These are phyloP conservation scores for Dipteronia sinensis DNA, from an alignment of 345 rosid species.

Conservation along the genomic window DNA sequence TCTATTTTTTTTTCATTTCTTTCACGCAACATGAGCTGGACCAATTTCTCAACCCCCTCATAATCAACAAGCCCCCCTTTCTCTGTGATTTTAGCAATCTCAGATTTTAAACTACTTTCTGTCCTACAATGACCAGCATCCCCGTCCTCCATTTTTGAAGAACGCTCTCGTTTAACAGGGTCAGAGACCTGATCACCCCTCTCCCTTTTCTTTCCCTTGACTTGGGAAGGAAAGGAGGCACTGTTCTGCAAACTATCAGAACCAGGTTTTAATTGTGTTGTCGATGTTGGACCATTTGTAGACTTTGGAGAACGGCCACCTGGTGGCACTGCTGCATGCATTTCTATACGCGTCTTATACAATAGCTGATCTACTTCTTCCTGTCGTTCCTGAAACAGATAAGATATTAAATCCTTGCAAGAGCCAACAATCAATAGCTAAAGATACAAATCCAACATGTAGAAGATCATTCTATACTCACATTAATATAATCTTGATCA, in stretches of 20 bases:
- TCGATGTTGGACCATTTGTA: slow-evolving; percentile 71
- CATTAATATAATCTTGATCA: slow-evolving; percentile 81
- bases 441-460: neutral
- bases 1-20: slow-evolving; percentile 73
- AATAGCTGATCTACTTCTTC: slow-evolving; percentile 77
- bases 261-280: slow-evolving; percentile 69
- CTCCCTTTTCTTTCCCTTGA: slow-evolving; percentile 91
- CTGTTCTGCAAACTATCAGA: slow-evolving; percentile 66
- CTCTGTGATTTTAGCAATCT: slow-evolving; percentile 70
- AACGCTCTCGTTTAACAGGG: slow-evolving; percentile 65
- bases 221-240: slow-evolving; percentile 58
- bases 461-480: slow-evolving; percentile 38
- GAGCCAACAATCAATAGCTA: neutral
- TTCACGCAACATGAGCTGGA: slow-evolving; percentile 72
- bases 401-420: slow-evolving; percentile 4
- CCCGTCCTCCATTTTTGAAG: slow-evolving; percentile 54
- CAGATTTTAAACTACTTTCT: slow-evolving; percentile 59
- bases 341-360: slow-evolving; percentile 60
- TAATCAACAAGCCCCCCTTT: slow-evolving; percentile 75
- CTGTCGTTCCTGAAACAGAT: slow-evolving; percentile 49
- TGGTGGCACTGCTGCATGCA: slow-evolving; percentile 73
- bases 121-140: slow-evolving; percentile 51
- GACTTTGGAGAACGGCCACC: slow-evolving; percentile 87
- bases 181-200: slow-evolving; percentile 72
- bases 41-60: slow-evolving; percentile 78